Conservation (phyloP, 306 rosid genomes). For the Quercus variabilis region DNA sequence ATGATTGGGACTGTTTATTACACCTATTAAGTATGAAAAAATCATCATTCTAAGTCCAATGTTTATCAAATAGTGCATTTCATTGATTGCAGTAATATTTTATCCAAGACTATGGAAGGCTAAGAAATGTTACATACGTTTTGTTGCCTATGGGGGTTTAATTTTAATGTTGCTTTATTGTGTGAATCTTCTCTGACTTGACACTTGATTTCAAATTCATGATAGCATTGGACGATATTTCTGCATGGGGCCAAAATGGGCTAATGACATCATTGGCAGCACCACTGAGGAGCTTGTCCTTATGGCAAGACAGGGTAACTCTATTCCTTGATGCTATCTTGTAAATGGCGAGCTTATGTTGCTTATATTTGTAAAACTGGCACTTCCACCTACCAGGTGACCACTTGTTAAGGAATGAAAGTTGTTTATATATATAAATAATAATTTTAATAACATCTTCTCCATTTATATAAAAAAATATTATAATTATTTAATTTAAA, state of each 20-base stretch:
- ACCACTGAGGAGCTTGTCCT: constrained; percentile 93
- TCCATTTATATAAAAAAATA: too few species aligned
- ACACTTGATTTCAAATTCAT: constrained; percentile 37
- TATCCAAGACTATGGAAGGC: too few species aligned
- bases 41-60: too few species aligned
- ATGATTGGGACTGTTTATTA: not conserved
- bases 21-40: not conserved
- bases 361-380: too few species aligned
- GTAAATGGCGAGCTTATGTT: constrained; percentile 4
- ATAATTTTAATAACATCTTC: too few species aligned
- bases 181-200: constrained; percentile 10
- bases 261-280: constrained; percentile 84
- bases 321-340: constrained; percentile 19
- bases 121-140: too few species aligned
- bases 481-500: too few species aligned
- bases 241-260: constrained; percentile 79
- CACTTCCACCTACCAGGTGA: too few species aligned
- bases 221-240: constrained; percentile 75
- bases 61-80: not conserved
- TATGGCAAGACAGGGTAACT: constrained; percentile 47
- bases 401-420: too few species aligned
- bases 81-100: not conserved
- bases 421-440: too few species aligned
- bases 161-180: not conserved
- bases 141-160: not conserved